phyloP scores from a whole-genome alignment of 768 basidiomycete genomes.

The Leccinum obscurum region DNA sequence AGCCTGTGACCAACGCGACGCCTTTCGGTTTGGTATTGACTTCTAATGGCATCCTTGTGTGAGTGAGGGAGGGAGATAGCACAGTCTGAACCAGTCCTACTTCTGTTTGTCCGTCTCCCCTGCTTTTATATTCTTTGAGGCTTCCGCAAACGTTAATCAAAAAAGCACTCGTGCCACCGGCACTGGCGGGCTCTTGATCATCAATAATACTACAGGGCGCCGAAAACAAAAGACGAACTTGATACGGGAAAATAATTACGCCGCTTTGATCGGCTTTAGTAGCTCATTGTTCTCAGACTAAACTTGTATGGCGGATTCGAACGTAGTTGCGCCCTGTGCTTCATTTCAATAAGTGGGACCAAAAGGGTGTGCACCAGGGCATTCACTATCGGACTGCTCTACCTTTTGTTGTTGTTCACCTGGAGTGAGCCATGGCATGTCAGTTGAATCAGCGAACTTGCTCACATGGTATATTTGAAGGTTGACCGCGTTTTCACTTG shows the following conservation, averaged over 20 bases:
- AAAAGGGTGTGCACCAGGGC: neutral
- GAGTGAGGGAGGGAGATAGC: neutral
- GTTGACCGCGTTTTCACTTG: neutral
- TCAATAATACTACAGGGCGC: neutral
- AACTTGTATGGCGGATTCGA: neutral
- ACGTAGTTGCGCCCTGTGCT: neutral
- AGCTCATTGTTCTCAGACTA: neutral
- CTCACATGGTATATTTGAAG: neutral
- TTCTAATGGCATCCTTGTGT: slow-evolving; percentile 9
- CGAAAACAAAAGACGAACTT: neutral
- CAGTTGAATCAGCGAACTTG: neutral
- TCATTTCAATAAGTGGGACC: neutral
- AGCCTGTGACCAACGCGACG: slow-evolving; percentile 33
- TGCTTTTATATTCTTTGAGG: slow-evolving; percentile 3
- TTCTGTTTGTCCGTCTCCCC: neutral
- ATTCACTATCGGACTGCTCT: neutral
- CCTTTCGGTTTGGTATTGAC: slow-evolving; percentile 22
- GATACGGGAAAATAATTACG: neutral
- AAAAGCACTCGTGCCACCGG: neutral
- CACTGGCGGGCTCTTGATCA: neutral
- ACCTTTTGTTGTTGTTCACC: neutral
- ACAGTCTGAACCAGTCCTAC: neutral
- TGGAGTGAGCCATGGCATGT: neutral
- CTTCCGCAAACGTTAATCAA: neutral
- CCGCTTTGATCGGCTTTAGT: neutral